Percentiles rank a stretch among this genome's conserved stretches.
phyloP scores from a whole-genome alignment of 169 alveolate species.

The Plasmodium berghei region DNA sequence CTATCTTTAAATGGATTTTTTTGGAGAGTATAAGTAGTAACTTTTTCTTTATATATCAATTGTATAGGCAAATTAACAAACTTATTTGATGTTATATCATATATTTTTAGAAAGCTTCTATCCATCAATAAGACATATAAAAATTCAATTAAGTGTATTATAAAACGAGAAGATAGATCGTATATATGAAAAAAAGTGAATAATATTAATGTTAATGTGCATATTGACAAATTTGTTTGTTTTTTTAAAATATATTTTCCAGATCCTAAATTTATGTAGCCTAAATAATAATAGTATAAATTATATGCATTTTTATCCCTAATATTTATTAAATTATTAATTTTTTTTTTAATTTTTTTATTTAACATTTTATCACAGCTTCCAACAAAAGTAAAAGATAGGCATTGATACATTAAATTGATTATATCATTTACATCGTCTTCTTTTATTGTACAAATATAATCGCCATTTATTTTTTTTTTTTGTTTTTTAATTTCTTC shows the following conservation, averaged over 20 bases:
- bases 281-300: slow-evolving; percentile 73
- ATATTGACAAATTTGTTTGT: slow-evolving; percentile 38
- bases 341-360: slow-evolving; percentile 70
- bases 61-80: slow-evolving; percentile 69
- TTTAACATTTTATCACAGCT: slow-evolving; percentile 61
- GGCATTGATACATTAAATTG: slow-evolving; percentile 62
- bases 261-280: slow-evolving; percentile 74
- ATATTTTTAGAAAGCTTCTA: slow-evolving; percentile 39
- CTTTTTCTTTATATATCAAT: slow-evolving; percentile 51
- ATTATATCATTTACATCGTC: slow-evolving; percentile 51
- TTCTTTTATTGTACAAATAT: slow-evolving; percentile 48
- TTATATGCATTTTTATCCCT: slow-evolving; percentile 60
- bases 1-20: not conserved
- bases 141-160: slow-evolving; percentile 57
- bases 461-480: not conserved
- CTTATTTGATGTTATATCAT: slow-evolving; percentile 28
- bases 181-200: slow-evolving; percentile 68
- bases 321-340: slow-evolving; percentile 29
- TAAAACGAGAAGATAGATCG: slow-evolving; percentile 54
- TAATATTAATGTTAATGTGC: slow-evolving; percentile 47
- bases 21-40: slow-evolving; percentile 11
- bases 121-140: slow-evolving; percentile 55
- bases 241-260: slow-evolving; percentile 72
- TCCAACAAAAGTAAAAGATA: slow-evolving; percentile 71
- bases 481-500: not conserved